Evolutionary conservation across 768 basidiomycete genomes (phyloP), one percentile per base, ranked within the genome.

Genomic region (Agrocybe pediades): DNA sequence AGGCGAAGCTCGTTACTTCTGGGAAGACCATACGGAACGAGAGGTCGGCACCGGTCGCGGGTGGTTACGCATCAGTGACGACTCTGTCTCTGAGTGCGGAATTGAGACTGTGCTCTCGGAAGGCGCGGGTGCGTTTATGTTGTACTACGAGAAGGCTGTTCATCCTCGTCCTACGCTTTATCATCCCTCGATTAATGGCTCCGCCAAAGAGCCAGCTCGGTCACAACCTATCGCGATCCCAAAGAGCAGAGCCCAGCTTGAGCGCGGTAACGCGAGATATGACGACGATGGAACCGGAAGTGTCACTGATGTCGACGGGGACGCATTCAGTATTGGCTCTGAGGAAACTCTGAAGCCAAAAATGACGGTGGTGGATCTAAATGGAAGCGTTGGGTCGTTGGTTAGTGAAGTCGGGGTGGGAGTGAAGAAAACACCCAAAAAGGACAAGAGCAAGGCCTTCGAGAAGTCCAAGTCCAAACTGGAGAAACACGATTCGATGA

Each of bases 61-160:
- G 2, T 98, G 96, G 96, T 73, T 97, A 51, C 76, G 92, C 52
- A 87, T 95, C 55, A 92, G 90, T 64, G 96, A 99, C 71, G 88
- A 92, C 60, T 72, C 81, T 3, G 92, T 95, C 49, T 74, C 78
- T 25, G 88, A 92, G 61, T 85, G 85, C 30, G 88, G 87, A 23
- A 79, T 94, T 49, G 85, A 88, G 71, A 74, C 75, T 49, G 91
- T 92, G 64, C 69, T 92, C 49, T 73, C 77, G 65, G 89, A 89
- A 77, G 88, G 87, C 48, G 75, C 81, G 17, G 74, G 73, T n/a
- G 90, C 84, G 56, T 96, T 98, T 69, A 92, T 99, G 90, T 78
- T 98, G 33, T 98, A 92, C 65, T 99, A 98, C 62, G 96, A 99
- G 75, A 81, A 85, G 25, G 77, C 72, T 29, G 66, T 74, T 26